These are phyloP conservation scores for Nyctanthes arbortristis DNA, from an alignment of 257 asterid species.

Conservation along the genomic window DNA sequence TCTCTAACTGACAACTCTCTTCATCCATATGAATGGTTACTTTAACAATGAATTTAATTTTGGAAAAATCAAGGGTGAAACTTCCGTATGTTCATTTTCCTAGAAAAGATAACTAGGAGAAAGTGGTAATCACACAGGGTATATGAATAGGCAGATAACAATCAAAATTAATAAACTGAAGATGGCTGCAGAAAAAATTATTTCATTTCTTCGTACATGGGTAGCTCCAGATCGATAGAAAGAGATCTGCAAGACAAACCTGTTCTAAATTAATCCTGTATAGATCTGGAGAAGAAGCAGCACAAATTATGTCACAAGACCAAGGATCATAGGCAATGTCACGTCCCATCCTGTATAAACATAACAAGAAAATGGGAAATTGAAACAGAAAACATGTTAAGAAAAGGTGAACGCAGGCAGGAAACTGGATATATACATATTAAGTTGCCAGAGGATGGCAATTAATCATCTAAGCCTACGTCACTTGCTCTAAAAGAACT, in stretches of 20 bases:
- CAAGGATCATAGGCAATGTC: constrained; percentile 86
- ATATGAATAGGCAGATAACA: not conserved
- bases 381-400: not conserved
- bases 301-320: constrained; percentile 97
- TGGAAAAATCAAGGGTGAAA: no score
- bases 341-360: constrained; percentile 87
- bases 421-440: not conserved
- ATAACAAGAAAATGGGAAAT: constrained; percentile 3
- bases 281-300: constrained; percentile 96
- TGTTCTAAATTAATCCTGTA: constrained; percentile 92
- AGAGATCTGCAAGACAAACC: constrained; percentile 47
- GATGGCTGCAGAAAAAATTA: no score
- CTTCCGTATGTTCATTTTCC: no score
- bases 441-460: not conserved
- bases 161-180: no score
- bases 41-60: no score
- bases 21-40: no score
- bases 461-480: not conserved
- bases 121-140: not conserved
- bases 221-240: no score
- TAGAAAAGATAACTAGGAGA: no score
- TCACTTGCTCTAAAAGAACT: not conserved
- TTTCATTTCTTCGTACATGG: no score
- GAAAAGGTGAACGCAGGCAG: not conserved
- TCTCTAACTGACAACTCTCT: no score